phyloP scores from a whole-genome alignment of 768 basidiomycete genomes.

The Leccinum rimulosum region DNA sequence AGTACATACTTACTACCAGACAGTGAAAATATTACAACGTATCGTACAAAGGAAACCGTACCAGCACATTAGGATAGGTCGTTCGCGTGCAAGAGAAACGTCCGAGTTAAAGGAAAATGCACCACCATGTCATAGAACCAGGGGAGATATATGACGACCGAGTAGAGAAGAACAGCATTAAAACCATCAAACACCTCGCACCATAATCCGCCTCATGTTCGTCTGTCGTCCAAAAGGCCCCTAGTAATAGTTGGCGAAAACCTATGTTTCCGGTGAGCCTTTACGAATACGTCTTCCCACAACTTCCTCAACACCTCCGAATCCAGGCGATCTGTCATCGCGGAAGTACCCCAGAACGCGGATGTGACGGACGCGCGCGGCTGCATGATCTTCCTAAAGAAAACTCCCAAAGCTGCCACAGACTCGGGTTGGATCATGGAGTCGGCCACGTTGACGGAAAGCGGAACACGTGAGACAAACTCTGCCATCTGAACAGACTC shows the following conservation, averaged over 20 bases:
- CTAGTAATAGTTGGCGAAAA: not conserved
- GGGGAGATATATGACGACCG: not conserved
- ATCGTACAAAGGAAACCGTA: not conserved
- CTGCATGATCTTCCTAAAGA: slow-evolving; percentile 16
- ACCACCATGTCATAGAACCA: not conserved
- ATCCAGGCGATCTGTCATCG: slow-evolving; percentile 13
- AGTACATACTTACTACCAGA: not conserved
- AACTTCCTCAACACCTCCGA: slow-evolving; percentile 12
- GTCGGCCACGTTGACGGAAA: slow-evolving; percentile 17
- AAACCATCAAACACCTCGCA: not conserved
- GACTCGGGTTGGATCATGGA: slow-evolving; percentile 17
- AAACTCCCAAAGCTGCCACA: slow-evolving; percentile 15
- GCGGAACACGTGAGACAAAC: not conserved
- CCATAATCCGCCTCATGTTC: not conserved
- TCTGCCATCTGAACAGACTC: not conserved
- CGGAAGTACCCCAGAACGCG: slow-evolving; percentile 9
- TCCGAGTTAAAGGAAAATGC: not conserved
- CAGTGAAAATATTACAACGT: not conserved
- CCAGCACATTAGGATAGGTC: not conserved
- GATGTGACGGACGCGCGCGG: not conserved
- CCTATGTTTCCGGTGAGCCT: slow-evolving; percentile 4
- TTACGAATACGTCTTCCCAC: slow-evolving; percentile 22
- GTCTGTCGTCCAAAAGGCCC: not conserved
- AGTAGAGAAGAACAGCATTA: not conserved
- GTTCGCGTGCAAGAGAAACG: not conserved